These are phyloP conservation scores for Fusarium mangiferae DNA, from an alignment of 2,329 filamentous ascomycete species.

Conservation along the genomic window DNA sequence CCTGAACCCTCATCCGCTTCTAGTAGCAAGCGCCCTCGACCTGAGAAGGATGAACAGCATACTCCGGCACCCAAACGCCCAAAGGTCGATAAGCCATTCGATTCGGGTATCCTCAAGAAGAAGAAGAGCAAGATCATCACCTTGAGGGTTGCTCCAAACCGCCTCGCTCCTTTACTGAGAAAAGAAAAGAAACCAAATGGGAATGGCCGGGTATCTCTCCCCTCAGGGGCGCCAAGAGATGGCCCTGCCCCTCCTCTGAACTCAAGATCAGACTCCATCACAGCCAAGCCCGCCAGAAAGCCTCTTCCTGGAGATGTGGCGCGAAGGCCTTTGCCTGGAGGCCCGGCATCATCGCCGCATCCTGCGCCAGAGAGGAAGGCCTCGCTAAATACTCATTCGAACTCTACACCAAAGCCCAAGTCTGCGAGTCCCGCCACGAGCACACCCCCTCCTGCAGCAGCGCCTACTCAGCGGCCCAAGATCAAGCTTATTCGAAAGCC, in stretches of 20 bases:
- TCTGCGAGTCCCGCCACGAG: slow-evolving; percentile 37
- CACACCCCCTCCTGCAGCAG: slow-evolving; percentile 37
- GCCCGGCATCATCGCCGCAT: slow-evolving; percentile 39
- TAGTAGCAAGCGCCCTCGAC: slow-evolving; percentile 50
- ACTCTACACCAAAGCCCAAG: slow-evolving; percentile 38
- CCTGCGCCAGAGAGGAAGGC: slow-evolving; percentile 41
- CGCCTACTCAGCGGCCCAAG: slow-evolving; percentile 45
- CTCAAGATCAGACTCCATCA: slow-evolving; percentile 45
- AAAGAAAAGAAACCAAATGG: slow-evolving; percentile 35
- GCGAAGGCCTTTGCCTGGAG: slow-evolving; percentile 49
- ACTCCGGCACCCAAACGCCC: slow-evolving; percentile 53
- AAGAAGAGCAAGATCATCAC: slow-evolving; percentile 53
- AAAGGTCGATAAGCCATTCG: slow-evolving; percentile 49
- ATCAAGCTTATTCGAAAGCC: slow-evolving; percentile 54
- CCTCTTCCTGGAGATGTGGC: slow-evolving; percentile 48
- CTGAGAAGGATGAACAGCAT: slow-evolving; percentile 51
- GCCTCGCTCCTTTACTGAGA: slow-evolving; percentile 50
- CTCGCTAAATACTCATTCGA: slow-evolving; percentile 37
- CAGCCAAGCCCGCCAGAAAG: slow-evolving; percentile 50
- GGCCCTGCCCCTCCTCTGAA: slow-evolving; percentile 27
- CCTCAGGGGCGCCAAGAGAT: slow-evolving; percentile 46
- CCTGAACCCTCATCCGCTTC: slow-evolving; percentile 34
- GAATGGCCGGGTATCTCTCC: slow-evolving; percentile 48
- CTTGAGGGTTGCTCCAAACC: slow-evolving; percentile 49
- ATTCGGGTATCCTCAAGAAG: slow-evolving; percentile 30